A percentile compares a stretch with the other conserved stretches of the same genome.
Conservation (phyloP, 2,329 filamentous ascomycete species). For the Beauveria medogensis region DNA sequence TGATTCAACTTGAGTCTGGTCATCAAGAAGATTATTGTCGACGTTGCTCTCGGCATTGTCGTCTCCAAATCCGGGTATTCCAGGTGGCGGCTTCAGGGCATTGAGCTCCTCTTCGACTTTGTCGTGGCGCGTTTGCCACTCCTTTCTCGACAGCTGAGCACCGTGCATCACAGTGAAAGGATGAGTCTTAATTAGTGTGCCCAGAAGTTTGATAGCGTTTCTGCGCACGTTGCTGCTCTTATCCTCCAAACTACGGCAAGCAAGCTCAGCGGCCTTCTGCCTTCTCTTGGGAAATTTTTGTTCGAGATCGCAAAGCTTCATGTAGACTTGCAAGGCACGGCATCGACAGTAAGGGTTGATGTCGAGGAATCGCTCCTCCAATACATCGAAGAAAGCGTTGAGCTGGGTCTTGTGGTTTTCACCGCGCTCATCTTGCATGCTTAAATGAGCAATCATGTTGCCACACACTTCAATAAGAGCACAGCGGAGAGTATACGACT, state of each 20-base stretch:
- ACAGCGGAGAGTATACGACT: constrained; percentile 88
- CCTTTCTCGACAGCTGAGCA: constrained; percentile 72
- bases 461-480: constrained; percentile 95
- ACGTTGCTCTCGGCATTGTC: constrained; percentile 60
- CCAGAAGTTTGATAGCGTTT: constrained; percentile 89
- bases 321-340: constrained; percentile 85
- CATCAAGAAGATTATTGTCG: constrained; percentile 73
- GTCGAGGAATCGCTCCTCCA: constrained; percentile 93
- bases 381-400: constrained; percentile 91
- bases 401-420: constrained; percentile 94
- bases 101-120: constrained; percentile 77
- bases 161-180: constrained; percentile 90
- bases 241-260: constrained; percentile 84
- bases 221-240: constrained; percentile 96
- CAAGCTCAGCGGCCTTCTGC: constrained; percentile 79
- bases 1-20: constrained; percentile 74
- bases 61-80: constrained; percentile 52
- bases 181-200: constrained; percentile 83
- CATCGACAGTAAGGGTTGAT: constrained; percentile 94
- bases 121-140: constrained; percentile 78
- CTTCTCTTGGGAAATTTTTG: constrained; percentile 91
- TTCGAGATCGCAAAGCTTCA: constrained; percentile 86
- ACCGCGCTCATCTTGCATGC: constrained; percentile 80
- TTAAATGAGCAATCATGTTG: constrained; percentile 86
- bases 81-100: constrained; percentile 72